A percentile compares a stretch with the other conserved stretches of the same genome.
These are phyloP conservation scores for Apiotrichum mycotoxinovorans DNA, from an alignment of 1,284 basidiomycete genomes.

Conservation along the genomic window DNA sequence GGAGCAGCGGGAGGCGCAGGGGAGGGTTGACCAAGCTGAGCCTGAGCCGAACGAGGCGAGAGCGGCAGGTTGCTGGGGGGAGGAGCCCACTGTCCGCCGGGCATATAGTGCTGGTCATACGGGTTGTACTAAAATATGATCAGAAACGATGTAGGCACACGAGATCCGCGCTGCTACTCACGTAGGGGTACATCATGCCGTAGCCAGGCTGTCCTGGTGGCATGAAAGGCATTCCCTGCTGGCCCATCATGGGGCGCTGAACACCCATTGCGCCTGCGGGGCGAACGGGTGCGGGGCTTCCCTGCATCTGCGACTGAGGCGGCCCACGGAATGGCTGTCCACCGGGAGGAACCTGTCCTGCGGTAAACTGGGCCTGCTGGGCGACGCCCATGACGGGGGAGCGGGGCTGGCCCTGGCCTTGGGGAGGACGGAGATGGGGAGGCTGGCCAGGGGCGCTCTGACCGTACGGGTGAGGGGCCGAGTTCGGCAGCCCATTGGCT, in stretches of 20 bases:
- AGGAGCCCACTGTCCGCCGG: slow-evolving; percentile 22
- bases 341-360: slow-evolving; percentile 15
- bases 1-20: slow-evolving; percentile 29
- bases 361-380: slow-evolving; percentile 17
- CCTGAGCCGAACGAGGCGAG: slow-evolving; percentile 35
- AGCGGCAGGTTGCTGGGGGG: slow-evolving; percentile 26
- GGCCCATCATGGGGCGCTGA: slow-evolving; percentile 18
- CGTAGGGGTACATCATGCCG: slow-evolving; percentile 34
- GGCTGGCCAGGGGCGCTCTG: slow-evolving; percentile 20
- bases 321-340: slow-evolving; percentile 29
- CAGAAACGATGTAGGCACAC: slow-evolving; percentile 31
- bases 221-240: slow-evolving; percentile 28
- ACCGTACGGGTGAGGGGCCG: slow-evolving; percentile 19
- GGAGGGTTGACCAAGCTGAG: slow-evolving; percentile 29
- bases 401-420: slow-evolving; percentile 29
- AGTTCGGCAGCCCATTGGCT: slow-evolving; percentile 27
- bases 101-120: slow-evolving; percentile 24
- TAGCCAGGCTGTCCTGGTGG: slow-evolving; percentile 33
- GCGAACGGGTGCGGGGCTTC: slow-evolving; percentile 15
- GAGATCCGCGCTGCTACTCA: background rate
- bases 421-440: slow-evolving; percentile 31
- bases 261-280: slow-evolving; percentile 13
- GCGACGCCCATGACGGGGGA: slow-evolving; percentile 31
- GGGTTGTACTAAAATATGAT: slow-evolving; percentile 7
- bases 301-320: slow-evolving; percentile 19